Evolutionary conservation across 2,329 filamentous ascomycete genomes (phyloP).

Genomic region (Venturia oleaginea): DNA sequence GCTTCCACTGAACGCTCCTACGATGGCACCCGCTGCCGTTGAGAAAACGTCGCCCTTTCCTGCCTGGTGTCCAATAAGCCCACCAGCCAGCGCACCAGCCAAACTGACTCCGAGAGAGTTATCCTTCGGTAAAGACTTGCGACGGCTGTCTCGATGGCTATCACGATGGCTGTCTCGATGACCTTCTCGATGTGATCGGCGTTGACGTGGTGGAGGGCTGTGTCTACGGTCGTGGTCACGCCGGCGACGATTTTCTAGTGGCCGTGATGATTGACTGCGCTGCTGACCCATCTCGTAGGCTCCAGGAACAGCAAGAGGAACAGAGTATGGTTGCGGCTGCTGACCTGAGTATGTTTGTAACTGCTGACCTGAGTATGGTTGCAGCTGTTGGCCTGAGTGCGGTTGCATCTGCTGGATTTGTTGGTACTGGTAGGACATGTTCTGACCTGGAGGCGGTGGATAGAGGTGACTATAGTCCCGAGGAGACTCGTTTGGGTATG

Average conservation of each 20-base stretch:
- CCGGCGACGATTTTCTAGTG: background rate
- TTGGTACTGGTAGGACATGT: background rate
- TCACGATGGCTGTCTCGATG: background rate
- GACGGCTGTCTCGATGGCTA: background rate
- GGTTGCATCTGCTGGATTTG: background rate
- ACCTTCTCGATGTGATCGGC: background rate
- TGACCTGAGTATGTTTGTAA: background rate
- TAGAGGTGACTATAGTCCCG: background rate
- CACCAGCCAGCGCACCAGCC: conserved; percentile 12
- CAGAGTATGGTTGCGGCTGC: background rate
- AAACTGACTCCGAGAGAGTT: conserved; percentile 10
- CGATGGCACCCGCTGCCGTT: conserved; percentile 10
- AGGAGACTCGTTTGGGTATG: background rate
- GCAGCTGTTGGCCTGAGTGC: background rate
- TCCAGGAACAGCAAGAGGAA: background rate
- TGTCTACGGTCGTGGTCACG: background rate
- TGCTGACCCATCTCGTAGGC: background rate
- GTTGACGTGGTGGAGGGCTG: background rate
- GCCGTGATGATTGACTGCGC: background rate
- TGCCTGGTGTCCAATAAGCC: conserved; percentile 8
- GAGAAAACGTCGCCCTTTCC: conserved; percentile 12
- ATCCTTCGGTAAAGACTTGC: conserved; percentile 16
- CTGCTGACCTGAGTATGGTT: background rate
- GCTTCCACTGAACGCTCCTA: conserved; percentile 9
- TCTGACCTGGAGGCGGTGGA: conserved; percentile 7